Percentiles rank a stretch among this genome's conserved stretches.
These are phyloP conservation scores for Xylaria castorea DNA, from an alignment of 495 filamentous ascomycete species.

Conservation along the genomic window DNA sequence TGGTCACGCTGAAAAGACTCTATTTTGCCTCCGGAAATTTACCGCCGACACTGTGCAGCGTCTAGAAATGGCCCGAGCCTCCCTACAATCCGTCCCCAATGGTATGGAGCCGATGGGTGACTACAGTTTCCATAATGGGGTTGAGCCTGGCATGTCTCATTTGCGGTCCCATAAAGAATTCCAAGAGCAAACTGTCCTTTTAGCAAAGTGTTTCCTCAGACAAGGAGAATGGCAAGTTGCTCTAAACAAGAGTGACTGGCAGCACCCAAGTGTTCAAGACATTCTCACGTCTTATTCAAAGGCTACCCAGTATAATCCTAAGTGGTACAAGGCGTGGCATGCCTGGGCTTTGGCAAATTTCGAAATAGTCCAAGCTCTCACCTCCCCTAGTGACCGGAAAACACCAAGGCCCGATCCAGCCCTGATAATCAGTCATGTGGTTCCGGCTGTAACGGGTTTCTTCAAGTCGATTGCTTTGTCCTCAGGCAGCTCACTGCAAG, in stretches of 20 bases:
- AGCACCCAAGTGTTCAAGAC: conserved; percentile 73
- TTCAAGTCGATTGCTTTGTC: conserved; percentile 94
- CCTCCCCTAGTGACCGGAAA: conserved; percentile 66
- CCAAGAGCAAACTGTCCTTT: conserved; percentile 72
- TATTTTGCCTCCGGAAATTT: conserved; percentile 82
- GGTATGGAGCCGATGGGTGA: conserved; percentile 55
- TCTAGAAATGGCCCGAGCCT: conserved; percentile 61
- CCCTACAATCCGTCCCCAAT: conserved; percentile 59
- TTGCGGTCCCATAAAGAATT: conserved; percentile 54
- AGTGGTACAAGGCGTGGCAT: conserved; percentile 99
- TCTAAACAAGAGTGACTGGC: conserved; percentile 85
- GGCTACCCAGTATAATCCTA: conserved; percentile 87
- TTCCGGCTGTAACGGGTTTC: conserved; percentile 93
- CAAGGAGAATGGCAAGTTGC: conserved; percentile 94
- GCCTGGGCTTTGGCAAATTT: conserved; percentile 99
- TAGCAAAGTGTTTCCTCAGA: conserved; percentile 93
- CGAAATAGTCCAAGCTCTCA: conserved; percentile 87
- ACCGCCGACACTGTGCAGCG: conserved; percentile 78
- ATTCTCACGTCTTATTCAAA: conserved; percentile 86
- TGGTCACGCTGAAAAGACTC: conserved; percentile 63
- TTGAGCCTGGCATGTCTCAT: conserved; percentile 51
- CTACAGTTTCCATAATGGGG: conserved; percentile 66
- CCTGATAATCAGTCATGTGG: conserved; percentile 83
- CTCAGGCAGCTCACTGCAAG: conserved; percentile 88
- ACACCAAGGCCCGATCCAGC: conserved; percentile 60